Evolutionary conservation across 306 rosid species (phyloP).

Genomic region (Abrus pulchellus): DNA sequence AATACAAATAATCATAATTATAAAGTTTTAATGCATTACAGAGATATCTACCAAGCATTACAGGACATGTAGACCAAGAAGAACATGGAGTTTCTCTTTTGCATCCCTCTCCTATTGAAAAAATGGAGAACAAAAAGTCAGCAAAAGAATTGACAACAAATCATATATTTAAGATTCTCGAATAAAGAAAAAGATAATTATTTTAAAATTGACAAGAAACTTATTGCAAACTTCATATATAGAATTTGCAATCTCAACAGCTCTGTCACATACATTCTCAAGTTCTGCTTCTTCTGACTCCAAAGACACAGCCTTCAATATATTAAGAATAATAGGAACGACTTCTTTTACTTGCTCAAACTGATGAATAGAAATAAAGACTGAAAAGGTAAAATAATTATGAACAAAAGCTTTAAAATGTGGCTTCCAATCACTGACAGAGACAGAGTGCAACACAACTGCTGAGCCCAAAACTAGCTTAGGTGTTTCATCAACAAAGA

Average conservation of each 20-base stretch:
- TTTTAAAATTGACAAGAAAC: conserved; percentile 63
- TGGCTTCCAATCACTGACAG: conserved; percentile 41
- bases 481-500: conserved; percentile 41
- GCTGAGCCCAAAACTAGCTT: conserved; percentile 38
- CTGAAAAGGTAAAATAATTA: conserved; percentile 63
- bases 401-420: conserved; percentile 27
- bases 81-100: conserved; percentile 68
- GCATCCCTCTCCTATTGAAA: conserved; percentile 64
- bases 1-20: conserved; percentile 29
- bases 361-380: conserved; percentile 71
- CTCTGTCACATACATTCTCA: conserved; percentile 61
- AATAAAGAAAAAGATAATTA: conserved; percentile 22
- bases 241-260: conserved; percentile 74
- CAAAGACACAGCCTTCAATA: conserved; percentile 65
- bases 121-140: conserved; percentile 40
- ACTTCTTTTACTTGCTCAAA: conserved; percentile 80
- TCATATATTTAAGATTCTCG: conserved; percentile 41
- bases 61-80: conserved; percentile 80
- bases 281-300: conserved; percentile 64
- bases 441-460: not conserved
- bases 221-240: conserved; percentile 67
- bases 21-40: not conserved
- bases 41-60: conserved; percentile 72
- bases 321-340: conserved; percentile 75
- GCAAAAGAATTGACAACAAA: conserved; percentile 35